Conservation (phyloP, 192 early-diverging fungal species). For the Helicostylum pulchrum region DNA sequence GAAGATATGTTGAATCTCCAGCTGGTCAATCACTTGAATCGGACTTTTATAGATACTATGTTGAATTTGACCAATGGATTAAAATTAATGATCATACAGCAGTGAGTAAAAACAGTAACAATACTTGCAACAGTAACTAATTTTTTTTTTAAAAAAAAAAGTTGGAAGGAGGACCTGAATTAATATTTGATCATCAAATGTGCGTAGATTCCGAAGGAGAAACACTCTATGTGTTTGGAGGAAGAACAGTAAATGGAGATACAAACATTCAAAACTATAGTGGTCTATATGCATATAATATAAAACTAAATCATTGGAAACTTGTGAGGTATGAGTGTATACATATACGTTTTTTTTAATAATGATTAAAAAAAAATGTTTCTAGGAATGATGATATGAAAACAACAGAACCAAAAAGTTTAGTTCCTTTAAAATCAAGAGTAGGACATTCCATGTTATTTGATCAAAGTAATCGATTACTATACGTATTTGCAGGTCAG, state of each 20-base stretch:
- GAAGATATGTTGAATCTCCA: slow-evolving; percentile 75
- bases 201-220: slow-evolving; percentile 67
- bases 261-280: slow-evolving; percentile 70
- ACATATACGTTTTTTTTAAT: not conserved
- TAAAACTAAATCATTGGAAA: slow-evolving; percentile 67
- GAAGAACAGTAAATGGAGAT: slow-evolving; percentile 67
- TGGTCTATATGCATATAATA: slow-evolving; percentile 83
- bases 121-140: not conserved
- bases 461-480: slow-evolving; percentile 63
- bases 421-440: slow-evolving; percentile 65
- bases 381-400: not conserved
- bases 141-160: slow-evolving; percentile 28
- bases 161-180: slow-evolving; percentile 76
- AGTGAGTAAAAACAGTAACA: slow-evolving; percentile 34
- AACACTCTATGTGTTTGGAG: slow-evolving; percentile 90
- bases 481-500: slow-evolving; percentile 91
- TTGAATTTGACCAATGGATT: slow-evolving; percentile 62
- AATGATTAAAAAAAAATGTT: not conserved
- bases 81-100: slow-evolving; percentile 75
- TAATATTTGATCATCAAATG: slow-evolving; percentile 96
- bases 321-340: slow-evolving; percentile 52
- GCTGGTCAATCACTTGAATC: slow-evolving; percentile 63
- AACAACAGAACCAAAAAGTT: not conserved
- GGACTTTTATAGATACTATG: slow-evolving; percentile 90
- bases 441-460: slow-evolving; percentile 91